A percentile compares a stretch with the other conserved stretches of the same genome.
Conservation (phyloP, 2,329 filamentous ascomycete species). For the Penicillium fuscoglaucum region DNA sequence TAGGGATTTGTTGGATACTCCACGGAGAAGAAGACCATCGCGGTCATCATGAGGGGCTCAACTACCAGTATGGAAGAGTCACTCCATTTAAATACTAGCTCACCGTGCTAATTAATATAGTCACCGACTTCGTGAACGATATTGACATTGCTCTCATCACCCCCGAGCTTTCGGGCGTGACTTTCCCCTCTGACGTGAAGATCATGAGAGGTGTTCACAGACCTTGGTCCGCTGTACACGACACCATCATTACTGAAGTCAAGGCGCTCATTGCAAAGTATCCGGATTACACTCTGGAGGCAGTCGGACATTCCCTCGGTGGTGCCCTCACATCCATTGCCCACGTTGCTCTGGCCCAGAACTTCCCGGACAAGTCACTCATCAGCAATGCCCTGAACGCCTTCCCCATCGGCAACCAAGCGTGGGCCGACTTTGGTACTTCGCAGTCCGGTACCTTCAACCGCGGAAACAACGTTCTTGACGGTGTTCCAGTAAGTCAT, state of each 20-base stretch:
- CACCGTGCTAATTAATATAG: slow-evolving; percentile 7
- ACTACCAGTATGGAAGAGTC: slow-evolving; percentile 21
- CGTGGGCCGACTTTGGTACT: slow-evolving; percentile 27
- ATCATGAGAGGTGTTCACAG: slow-evolving; percentile 32
- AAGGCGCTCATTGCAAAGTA: slow-evolving; percentile 27
- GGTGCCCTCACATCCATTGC: slow-evolving; percentile 35
- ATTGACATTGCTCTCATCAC: slow-evolving; percentile 27
- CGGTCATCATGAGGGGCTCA: slow-evolving; percentile 35
- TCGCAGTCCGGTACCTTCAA: slow-evolving; percentile 27
- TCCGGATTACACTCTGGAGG: slow-evolving; percentile 32
- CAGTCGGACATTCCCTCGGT: slow-evolving; percentile 35
- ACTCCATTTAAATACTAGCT: neutral
- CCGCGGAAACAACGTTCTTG: slow-evolving; percentile 30
- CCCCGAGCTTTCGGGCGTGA: slow-evolving; percentile 30
- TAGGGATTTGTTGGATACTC: slow-evolving; percentile 35
- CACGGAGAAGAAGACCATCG: slow-evolving; percentile 24
- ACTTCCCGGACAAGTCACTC: slow-evolving; percentile 33
- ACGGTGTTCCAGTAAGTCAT: slow-evolving; percentile 31
- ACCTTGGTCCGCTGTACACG: slow-evolving; percentile 33
- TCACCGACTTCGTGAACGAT: slow-evolving; percentile 28
- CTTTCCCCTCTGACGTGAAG: slow-evolving; percentile 28
- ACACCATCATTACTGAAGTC: slow-evolving; percentile 32
- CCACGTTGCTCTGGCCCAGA: slow-evolving; percentile 33
- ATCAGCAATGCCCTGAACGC: slow-evolving; percentile 35
- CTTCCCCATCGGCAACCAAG: slow-evolving; percentile 34